These are phyloP conservation scores for Cladosporium sp. DNA, from an alignment of 2,329 filamentous ascomycete species.

Conservation along the genomic window DNA sequence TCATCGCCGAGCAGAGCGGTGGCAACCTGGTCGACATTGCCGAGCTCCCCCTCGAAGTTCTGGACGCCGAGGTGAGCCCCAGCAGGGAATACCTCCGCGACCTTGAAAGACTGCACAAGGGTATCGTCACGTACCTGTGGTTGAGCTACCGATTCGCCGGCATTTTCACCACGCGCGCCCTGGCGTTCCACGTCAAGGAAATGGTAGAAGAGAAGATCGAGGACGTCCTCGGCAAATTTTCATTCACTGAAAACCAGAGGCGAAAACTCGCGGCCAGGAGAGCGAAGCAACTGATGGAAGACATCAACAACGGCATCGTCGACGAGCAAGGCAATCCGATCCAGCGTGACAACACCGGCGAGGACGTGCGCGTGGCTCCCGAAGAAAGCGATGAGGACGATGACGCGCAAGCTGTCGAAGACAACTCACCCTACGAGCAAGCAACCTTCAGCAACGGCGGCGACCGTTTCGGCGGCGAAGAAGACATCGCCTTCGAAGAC, in stretches of 20 bases:
- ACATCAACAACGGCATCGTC: constrained; percentile 9
- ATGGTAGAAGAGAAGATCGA: constrained; percentile 75
- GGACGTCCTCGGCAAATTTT: constrained; percentile 56
- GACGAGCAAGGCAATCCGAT: background rate
- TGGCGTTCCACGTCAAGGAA: constrained; percentile 75
- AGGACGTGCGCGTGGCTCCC: background rate
- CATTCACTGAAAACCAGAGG: constrained; percentile 31
- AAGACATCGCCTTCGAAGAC: constrained; percentile 22
- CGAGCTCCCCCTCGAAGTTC: constrained; percentile 65
- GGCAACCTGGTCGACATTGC: constrained; percentile 69
- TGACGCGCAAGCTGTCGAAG: background rate
- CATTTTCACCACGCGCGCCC: constrained; percentile 68
- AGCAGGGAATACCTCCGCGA: constrained; percentile 57
- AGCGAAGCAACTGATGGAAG: constrained; percentile 24
- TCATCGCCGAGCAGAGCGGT: constrained; percentile 62
- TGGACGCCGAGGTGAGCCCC: constrained; percentile 54
- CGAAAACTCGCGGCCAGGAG: constrained; percentile 25
- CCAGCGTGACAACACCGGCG: background rate
- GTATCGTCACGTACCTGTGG: constrained; percentile 86
- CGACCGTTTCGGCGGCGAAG: constrained; percentile 28
- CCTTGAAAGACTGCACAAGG: constrained; percentile 76
- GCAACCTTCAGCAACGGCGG: constrained; percentile 22
- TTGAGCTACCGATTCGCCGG: constrained; percentile 83
- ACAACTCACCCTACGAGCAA: constrained; percentile 15
- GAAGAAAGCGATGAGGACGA: constrained; percentile 1